phyloP scores from a whole-genome alignment of 805 yeast genomes.

The Tetrapisispora phaffii region DNA sequence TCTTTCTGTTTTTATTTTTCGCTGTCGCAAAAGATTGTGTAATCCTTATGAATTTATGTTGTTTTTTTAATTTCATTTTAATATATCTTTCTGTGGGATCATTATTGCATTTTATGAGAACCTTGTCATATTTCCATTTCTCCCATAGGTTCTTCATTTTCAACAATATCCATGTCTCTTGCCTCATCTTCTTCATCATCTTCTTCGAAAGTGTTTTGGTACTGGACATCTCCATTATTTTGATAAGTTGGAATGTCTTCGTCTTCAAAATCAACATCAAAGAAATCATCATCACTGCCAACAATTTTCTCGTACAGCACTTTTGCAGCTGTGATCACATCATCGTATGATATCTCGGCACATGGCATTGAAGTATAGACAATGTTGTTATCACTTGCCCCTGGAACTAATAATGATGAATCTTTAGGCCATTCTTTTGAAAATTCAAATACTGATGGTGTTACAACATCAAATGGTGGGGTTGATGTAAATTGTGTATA shows the following conservation, averaged over 20 bases:
- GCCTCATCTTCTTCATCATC: slow-evolving; percentile 24
- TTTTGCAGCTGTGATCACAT: slow-evolving; percentile 73
- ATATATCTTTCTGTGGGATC: background rate
- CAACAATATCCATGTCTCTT: slow-evolving; percentile 21
- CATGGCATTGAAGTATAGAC: slow-evolving; percentile 60
- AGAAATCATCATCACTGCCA: slow-evolving; percentile 92
- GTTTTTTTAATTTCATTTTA: too few relatives aligned
- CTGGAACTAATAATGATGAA: slow-evolving; percentile 18
- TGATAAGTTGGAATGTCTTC: slow-evolving; percentile 44
- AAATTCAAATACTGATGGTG: slow-evolving; percentile 31
- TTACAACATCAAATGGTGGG: slow-evolving; percentile 46
- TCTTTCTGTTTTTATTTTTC: too few relatives aligned
- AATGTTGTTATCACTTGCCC: slow-evolving; percentile 40
- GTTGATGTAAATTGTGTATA: slow-evolving; percentile 50
- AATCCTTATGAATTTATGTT: too few relatives aligned
- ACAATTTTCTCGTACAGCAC: slow-evolving; percentile 66
- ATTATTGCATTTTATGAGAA: background rate
- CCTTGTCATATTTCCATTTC: slow-evolving; percentile 29
- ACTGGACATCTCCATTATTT: slow-evolving; percentile 5
- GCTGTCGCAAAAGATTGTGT: too few relatives aligned
- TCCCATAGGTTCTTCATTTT: slow-evolving; percentile 34
- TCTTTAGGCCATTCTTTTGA: slow-evolving; percentile 19
- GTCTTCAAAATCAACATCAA: slow-evolving; percentile 93
- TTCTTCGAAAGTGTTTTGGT: slow-evolving; percentile 25
- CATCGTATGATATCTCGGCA: slow-evolving; percentile 84